Evolutionary conservation across 2,329 filamentous ascomycete genomes (phyloP), one percentile per base, ranked within the genome.

Genomic region (Pseudogymnoascus sp.): DNA sequence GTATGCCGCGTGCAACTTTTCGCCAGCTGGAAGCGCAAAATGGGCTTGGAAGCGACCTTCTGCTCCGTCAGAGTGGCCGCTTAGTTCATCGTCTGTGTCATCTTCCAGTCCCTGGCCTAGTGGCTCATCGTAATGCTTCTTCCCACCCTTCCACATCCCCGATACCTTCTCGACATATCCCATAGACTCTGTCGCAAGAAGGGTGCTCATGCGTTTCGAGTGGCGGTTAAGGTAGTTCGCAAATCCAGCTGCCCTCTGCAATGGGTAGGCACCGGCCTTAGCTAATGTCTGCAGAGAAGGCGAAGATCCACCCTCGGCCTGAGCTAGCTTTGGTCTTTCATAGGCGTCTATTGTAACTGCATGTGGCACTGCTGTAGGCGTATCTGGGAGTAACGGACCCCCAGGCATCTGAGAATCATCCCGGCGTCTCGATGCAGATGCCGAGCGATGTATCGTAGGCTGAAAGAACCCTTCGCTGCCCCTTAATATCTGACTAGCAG

Each of bases 121-220:
- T 2, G 79, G 79, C 43, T 83, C 88, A 58, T 88, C 86, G 69
- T 97, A 99, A 73, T 97, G 93, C 68, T 88, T 91, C 67, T 88
- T 87, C 11, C 90, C 90, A 34, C 94, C 94, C 66, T 91, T 90
- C 85, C 94, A 94, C 89, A 97, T 97, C 37, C 91, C 93, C 0
- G 93, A 96, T 0, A 97, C 92, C 73, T 97, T 97, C 70, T 95
- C 92, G 32, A 96, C 88, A 70, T 97, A 97, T 1, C 91, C 91
- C 86, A 96, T 96, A 0, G 93, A 95, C 72, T 97, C 92, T 0
- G 88, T 90, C 6, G 93, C 90, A 50, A 97, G 76, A 7, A 96
- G 76, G 28, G 80, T 90, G 63, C 90, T 90, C 85, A 97, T 90
- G 34, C 85, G 85, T 66, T 89, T 89, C 20, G 91, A 88, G 20